Conservation (phyloP, 2,329 filamentous ascomycete genomes). For the Ceratocystis variospora region DNA sequence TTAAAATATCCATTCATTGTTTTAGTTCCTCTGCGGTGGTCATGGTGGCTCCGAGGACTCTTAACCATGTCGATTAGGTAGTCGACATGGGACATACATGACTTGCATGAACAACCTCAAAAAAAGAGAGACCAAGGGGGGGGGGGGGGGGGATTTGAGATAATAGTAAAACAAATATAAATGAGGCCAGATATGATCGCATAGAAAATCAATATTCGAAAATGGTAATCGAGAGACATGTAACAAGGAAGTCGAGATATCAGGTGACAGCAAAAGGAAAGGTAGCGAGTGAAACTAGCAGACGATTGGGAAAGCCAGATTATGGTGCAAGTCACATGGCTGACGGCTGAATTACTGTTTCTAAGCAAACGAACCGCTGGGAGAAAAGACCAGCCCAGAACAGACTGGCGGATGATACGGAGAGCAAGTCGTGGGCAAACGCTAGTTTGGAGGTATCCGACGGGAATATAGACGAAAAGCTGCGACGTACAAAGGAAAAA, state of each 20-base stretch:
- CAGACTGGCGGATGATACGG: neutral
- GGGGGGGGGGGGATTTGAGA: neutral
- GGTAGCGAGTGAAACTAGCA: neutral
- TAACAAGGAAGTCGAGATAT: neutral
- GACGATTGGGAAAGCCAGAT: neutral
- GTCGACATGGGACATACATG: neutral
- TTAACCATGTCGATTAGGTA: neutral
- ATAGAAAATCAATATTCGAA: neutral
- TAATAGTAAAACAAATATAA: neutral
- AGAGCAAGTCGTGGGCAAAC: neutral
- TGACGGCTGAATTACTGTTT: neutral
- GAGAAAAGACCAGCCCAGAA: neutral
- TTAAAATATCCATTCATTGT: neutral
- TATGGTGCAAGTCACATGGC: neutral
- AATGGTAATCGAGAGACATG: neutral
- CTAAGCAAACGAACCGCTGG: neutral
- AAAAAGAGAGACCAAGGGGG: neutral
- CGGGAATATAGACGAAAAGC: neutral
- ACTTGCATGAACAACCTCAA: neutral
- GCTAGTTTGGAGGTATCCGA: neutral
- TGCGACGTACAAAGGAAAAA: neutral
- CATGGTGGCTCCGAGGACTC: neutral
- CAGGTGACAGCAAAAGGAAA: neutral
- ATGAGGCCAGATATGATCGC: neutral
- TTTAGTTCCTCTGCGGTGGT: neutral